phyloP scores from a whole-genome alignment of 2,329 filamentous ascomycete genomes.

The Thielaviopsis ethacetica region DNA sequence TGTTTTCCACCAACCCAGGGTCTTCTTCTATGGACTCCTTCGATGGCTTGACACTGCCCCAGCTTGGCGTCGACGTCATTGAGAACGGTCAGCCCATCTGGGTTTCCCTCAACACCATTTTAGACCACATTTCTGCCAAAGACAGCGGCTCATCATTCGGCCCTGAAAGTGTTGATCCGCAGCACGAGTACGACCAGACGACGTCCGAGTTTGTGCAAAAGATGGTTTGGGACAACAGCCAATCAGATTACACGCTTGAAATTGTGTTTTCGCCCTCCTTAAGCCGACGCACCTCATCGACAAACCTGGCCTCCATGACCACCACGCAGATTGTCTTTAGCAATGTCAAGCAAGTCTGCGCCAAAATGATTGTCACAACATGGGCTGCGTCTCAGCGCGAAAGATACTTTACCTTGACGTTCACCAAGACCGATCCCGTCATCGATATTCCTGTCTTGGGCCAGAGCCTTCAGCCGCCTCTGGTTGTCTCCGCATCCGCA shows the following conservation, averaged over 20 bases:
- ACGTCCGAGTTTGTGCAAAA: not conserved
- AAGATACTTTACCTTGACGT: conserved; percentile 58
- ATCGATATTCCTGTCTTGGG: conserved; percentile 13
- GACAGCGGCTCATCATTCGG: not conserved
- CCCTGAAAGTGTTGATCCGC: not conserved
- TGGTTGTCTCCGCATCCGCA: conserved; percentile 24
- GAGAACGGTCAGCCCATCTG: conserved; percentile 47
- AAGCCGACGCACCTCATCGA: not conserved
- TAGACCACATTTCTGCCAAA: conserved; percentile 32
- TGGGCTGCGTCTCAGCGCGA: conserved; percentile 53
- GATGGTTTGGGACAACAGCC: conserved; percentile 2
- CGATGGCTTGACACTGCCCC: conserved; percentile 30
- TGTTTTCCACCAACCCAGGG: not conserved
- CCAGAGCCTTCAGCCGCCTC: not conserved
- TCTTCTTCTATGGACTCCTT: not conserved
- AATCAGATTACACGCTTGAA: conserved; percentile 8
- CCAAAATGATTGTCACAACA: conserved; percentile 62
- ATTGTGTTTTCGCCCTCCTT: conserved; percentile 5
- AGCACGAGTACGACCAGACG: not conserved
- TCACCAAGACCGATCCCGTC: conserved; percentile 40
- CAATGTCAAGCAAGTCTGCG: conserved; percentile 30
- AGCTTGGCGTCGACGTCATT: conserved; percentile 58
- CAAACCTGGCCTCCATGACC: not conserved
- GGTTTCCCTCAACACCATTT: conserved; percentile 41
- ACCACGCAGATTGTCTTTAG: conserved; percentile 13